phyloP scores from a whole-genome alignment of 2,329 filamentous ascomycete genomes.

The Pseudogymnoascus pannorum region DNA sequence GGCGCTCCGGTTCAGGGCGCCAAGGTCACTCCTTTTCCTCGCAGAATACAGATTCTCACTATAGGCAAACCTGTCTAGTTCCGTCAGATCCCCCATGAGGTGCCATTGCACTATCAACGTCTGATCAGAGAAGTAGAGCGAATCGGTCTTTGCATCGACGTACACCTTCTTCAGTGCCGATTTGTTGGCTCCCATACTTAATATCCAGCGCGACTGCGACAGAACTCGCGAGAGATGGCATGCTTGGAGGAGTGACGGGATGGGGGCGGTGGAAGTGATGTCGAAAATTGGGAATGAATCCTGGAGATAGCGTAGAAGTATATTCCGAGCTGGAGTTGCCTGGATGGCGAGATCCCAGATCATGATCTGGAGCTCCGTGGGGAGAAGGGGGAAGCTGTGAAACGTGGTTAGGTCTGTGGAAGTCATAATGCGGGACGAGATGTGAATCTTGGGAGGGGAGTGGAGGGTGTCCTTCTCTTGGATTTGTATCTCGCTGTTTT shows the following conservation, averaged over 20 bases:
- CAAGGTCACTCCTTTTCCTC: no score
- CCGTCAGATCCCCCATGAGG: neutral
- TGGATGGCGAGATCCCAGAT: neutral
- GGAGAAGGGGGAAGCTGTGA: neutral
- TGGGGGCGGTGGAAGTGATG: neutral
- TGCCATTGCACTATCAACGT: neutral
- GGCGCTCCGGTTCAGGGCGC: no score
- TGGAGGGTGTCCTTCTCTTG: neutral
- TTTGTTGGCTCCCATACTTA: neutral
- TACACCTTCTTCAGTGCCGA: neutral
- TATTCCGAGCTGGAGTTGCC: neutral
- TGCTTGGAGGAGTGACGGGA: neutral
- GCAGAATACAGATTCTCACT: neutral
- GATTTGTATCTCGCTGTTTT: neutral
- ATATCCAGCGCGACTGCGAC: neutral
- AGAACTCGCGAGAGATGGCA: neutral
- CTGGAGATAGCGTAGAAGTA: neutral
- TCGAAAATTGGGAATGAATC: no score
- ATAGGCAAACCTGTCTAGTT: neutral
- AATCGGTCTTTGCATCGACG: neutral
- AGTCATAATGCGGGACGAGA: neutral
- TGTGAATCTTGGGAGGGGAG: neutral
- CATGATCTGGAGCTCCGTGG: neutral
- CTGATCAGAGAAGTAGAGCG: neutral
- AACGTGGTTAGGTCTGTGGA: neutral